Percentiles rank a stretch among this genome's conserved stretches.
Conservation (phyloP, 2,329 filamentous ascomycete species). For the Pseudofabraea citricarpa region DNA sequence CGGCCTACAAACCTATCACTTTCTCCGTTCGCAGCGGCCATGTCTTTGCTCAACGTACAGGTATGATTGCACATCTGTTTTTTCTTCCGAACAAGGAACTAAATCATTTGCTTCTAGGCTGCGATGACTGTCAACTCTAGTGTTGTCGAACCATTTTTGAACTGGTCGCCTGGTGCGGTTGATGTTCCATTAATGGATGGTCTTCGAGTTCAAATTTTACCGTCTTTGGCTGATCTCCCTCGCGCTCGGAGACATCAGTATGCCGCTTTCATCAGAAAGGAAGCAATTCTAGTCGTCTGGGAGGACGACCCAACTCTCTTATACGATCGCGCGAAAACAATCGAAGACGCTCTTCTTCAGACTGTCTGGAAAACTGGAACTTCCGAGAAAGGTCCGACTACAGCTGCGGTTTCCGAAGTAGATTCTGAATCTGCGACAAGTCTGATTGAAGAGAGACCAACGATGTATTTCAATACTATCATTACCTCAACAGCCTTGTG, state of each 20-base stretch:
- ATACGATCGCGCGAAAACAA: conserved; percentile 43
- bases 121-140: conserved; percentile 65
- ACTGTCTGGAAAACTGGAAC: conserved; percentile 50
- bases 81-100: background rate
- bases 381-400: conserved; percentile 34
- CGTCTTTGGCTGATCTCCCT: conserved; percentile 50
- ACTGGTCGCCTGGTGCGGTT: conserved; percentile 37
- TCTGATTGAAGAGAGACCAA: background rate
- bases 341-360: conserved; percentile 49
- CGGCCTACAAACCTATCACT: background rate
- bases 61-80: background rate
- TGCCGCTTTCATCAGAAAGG: conserved; percentile 56
- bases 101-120: conserved; percentile 36
- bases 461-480: background rate
- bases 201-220: conserved; percentile 57
- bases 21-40: background rate
- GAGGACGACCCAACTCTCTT: conserved; percentile 56
- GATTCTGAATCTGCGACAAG: background rate
- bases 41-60: background rate
- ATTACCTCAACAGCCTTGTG: background rate
- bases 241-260: conserved; percentile 60
- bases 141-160: conserved; percentile 56
- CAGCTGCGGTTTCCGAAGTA: conserved; percentile 23
- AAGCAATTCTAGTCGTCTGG: conserved; percentile 54
- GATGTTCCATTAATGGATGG: conserved; percentile 55